Percentiles rank a stretch among this genome's conserved stretches.
Evolutionary conservation across 257 asterid genomes (phyloP).

Genomic region (Avicennia marina): DNA sequence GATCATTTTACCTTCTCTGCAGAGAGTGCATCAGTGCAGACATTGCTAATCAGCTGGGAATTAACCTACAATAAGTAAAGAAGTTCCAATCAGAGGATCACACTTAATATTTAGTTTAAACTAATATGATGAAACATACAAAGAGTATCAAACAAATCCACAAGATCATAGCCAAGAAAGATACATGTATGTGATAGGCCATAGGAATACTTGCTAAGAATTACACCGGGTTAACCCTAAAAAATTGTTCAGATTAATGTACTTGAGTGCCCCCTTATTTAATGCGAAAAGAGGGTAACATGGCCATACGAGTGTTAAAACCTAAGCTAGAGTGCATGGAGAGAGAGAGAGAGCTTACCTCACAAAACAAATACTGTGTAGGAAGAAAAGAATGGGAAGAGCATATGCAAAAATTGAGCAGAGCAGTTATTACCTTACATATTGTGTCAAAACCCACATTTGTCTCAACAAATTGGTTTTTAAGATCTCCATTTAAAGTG

Average conservation of each 20-base stretch:
- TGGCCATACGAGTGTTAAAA: neutral
- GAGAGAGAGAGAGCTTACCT: too few species aligned
- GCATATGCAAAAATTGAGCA: too few species aligned
- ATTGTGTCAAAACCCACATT: conserved; percentile 61
- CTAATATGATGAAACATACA: neutral
- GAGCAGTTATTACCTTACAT: conserved; percentile 42
- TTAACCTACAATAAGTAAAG: conserved; percentile 60
- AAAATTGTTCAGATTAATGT: too few species aligned
- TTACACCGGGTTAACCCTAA: too few species aligned
- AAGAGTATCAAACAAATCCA: too few species aligned
- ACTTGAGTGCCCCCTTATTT: too few species aligned
- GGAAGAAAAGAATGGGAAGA: neutral
- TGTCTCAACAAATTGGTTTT: conserved; percentile 44
- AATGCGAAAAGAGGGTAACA: neutral
- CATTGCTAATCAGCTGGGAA: conserved; percentile 97
- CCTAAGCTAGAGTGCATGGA: neutral
- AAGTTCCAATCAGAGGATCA: neutral
- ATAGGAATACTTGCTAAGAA: neutral
- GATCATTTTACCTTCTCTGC: conserved; percentile 74
- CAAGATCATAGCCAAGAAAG: neutral
- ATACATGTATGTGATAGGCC: neutral
- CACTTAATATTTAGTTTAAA: too few species aligned
- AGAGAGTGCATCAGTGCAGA: conserved; percentile 95
- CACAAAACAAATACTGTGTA: too few species aligned
- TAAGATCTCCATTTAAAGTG: conserved; percentile 65